phyloP scores from a whole-genome alignment of 2,329 filamentous ascomycete species.

The Cladosporium sp. region DNA sequence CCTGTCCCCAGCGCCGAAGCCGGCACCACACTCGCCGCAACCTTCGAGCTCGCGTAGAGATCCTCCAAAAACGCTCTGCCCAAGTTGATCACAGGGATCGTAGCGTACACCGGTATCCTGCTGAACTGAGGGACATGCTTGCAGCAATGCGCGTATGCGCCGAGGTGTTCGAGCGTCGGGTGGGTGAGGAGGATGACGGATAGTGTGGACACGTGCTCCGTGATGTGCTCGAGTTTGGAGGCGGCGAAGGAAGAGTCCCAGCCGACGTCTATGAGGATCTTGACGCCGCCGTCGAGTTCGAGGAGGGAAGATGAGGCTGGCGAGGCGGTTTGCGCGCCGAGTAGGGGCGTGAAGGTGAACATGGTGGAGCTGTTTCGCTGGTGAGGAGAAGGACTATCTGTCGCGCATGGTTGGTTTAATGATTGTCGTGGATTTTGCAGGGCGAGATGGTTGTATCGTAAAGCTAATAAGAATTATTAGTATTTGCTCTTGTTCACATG shows the following conservation, averaged over 20 bases:
- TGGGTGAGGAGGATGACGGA: slow-evolving; percentile 94
- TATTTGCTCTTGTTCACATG: slow-evolving; percentile 8
- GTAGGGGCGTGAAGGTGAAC: slow-evolving; percentile 93
- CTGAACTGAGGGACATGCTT: slow-evolving; percentile 91
- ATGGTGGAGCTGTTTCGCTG: slow-evolving; percentile 48
- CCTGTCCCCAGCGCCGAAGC: slow-evolving; percentile 60
- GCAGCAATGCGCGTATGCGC: slow-evolving; percentile 94
- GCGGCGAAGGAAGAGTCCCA: slow-evolving; percentile 93
- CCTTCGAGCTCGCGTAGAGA: slow-evolving; percentile 81
- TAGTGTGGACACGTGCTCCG: slow-evolving; percentile 87
- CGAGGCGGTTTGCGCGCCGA: slow-evolving; percentile 85
- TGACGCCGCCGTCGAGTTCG: slow-evolving; percentile 94
- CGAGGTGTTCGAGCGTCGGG: slow-evolving; percentile 84
- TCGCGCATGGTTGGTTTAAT: slow-evolving; percentile 4
- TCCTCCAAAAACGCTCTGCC: slow-evolving; percentile 89
- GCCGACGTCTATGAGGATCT: slow-evolving; percentile 88
- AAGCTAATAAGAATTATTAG: too few species aligned
- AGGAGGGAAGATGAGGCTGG: slow-evolving; percentile 90
- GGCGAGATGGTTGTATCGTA: too few species aligned
- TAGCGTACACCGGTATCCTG: slow-evolving; percentile 91
- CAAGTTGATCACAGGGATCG: slow-evolving; percentile 85
- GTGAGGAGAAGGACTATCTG: background rate
- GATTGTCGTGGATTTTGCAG: background rate
- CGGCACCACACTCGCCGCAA: slow-evolving; percentile 81
- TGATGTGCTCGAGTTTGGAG: slow-evolving; percentile 76